Evolutionary conservation across 169 alveolate species (phyloP), one percentile per base, ranked within the genome.

Genomic region (Eimeria necatrix): DNA sequence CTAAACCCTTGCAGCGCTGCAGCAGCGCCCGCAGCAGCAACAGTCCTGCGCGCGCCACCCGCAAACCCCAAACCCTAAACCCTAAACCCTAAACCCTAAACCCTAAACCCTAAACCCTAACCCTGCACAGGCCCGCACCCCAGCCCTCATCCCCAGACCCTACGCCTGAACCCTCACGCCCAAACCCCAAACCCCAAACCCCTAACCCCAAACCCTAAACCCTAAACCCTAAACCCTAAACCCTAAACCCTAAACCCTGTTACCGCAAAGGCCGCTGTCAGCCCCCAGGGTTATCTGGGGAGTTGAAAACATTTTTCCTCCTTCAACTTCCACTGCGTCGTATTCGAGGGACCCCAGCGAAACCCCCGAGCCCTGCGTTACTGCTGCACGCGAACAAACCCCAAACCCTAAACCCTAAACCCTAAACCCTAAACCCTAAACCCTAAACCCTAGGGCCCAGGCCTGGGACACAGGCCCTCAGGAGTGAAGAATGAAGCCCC

Each of bases 221-320:
- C 64, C 64, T 56, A 56, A 56, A 56, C 64, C 64, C 64, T 56
- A 56, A 56, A 56, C 64, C 64, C 64, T 56, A 56, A 56, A 56
- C 64, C 64, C 64, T 56, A 56, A 56, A 56, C 64, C 64, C 64
- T 56, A 56, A 56, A 56, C 64, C 64, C 64, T 56, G 64, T 8
- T 56, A 56, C 14, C 14, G 64, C 14, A 56, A 14, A 56, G 64
- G 8, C 64, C 64, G 64, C 64, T 56, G 64, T 56, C 64, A 56
- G 8, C 64, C 64, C 64, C 64, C 64, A 56, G 64, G 14, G 64
- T 56, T 8, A 56, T 56, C 64, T 56, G 20, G 20, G 64, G 64
- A 56, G 14, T 14, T 14, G 64, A 56, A 9, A 56, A 14, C 20
- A 56, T 8, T 14, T 56, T 56, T 56, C 64, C 64, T 9, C 14